Evolutionary conservation across 805 yeast genomes (phyloP), one percentile per base, ranked within the genome.

Genomic region (Cyberlindnera maritima): DNA sequence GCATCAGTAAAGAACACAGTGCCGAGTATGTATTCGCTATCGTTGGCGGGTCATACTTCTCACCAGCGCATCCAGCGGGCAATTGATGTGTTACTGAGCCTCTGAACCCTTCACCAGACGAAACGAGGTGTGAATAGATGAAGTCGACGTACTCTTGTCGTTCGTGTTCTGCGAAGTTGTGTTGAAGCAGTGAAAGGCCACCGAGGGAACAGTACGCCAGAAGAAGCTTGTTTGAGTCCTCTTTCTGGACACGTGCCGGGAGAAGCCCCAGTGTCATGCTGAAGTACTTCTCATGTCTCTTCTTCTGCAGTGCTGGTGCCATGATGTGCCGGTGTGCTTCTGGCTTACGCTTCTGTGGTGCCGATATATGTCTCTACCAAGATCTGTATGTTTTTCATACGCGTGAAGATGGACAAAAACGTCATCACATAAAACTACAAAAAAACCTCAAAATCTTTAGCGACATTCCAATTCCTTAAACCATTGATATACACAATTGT

Each of bases 11-110:
- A 11, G 75, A 69, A 31, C 79, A 75, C 29, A 90, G 63, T 2
- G 88, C 91, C 66, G 90, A 86, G 54, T 82, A 80, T 0, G 97
- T 90, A 6, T 90, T 80, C 0, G 92, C 78, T 7, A 88, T 63
- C 53, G 80, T 84, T 1, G 91, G 79, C 1, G 80, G 67, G 57
- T 83, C 90, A 56, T 79, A 82, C 10, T 40, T 43, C 3, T 51
- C 46, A 1, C 49, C 50, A 5, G 15, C 39, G 10, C 20, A 43
- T 3, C 19, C 29, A 5, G 4, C 2, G 1, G 53, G 50, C 1
- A 61, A 43, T 9, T 61, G 60, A 56, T 81, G 83, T 2, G 75
- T 69, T 21, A 67, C 55, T 8, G 85, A 80, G 2, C 88, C 79
- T 44, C 88, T 63, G 61, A 86, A 86, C 0, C 87, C 81, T 8